Evolutionary conservation across 257 asterid species (phyloP).

Genomic region (Gardenia jasminoides): DNA sequence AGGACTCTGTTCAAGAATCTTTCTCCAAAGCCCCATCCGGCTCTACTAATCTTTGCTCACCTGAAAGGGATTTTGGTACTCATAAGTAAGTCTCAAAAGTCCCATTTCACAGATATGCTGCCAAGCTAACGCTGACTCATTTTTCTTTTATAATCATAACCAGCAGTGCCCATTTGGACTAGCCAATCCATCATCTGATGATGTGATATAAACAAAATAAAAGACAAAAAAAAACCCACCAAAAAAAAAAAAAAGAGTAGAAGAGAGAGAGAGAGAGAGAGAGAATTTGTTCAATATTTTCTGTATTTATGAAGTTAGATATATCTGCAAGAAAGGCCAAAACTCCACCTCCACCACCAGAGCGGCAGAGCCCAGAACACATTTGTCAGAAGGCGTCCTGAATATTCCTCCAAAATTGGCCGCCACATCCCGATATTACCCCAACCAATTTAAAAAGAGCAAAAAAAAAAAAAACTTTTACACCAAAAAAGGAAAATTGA

Average conservation of each 20-base stretch:
- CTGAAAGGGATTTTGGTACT: too few relatives aligned
- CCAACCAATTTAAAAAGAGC: background rate
- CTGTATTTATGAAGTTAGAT: conserved; percentile 8
- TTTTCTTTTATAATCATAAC: background rate
- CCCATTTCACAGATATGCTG: background rate
- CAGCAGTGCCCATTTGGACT: background rate
- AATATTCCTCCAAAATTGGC: conserved; percentile 32
- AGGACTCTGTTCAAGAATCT: too few relatives aligned
- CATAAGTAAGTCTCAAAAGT: background rate
- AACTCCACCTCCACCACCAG: background rate
- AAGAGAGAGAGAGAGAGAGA: too few relatives aligned
- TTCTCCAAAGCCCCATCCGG: too few relatives aligned
- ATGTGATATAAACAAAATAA: background rate
- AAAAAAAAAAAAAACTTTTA: conserved; percentile 22
- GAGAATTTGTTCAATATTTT: background rate
- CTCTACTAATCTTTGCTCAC: too few relatives aligned
- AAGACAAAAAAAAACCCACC: background rate
- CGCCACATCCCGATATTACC: conserved; percentile 7
- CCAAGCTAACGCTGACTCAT: background rate
- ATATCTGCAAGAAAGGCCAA: background rate
- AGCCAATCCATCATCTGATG: background rate
- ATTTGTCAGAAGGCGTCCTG: conserved; percentile 19
- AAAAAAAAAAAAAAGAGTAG: background rate
- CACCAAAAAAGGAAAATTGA: background rate
- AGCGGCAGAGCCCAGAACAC: background rate